Conservation (phyloP, 805 yeast species). For the Barnettozyma sp. region DNA sequence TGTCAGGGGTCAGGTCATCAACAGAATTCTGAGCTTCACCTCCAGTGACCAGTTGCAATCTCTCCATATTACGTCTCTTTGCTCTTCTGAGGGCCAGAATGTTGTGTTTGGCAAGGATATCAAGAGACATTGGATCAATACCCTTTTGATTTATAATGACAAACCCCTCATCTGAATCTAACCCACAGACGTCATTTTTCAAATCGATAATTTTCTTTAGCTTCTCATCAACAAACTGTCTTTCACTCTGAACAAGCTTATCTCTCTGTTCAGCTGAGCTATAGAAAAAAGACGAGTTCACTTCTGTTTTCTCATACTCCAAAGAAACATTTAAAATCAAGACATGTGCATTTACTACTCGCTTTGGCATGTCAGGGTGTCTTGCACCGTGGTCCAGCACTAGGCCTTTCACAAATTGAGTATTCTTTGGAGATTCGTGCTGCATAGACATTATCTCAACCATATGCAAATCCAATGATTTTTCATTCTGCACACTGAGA, state of each 20-base stretch:
- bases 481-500: constrained; percentile 55
- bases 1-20: constrained; percentile 75
- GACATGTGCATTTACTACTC: constrained; percentile 75
- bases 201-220: constrained; percentile 84
- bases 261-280: constrained; percentile 95
- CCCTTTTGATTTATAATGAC: constrained; percentile 98
- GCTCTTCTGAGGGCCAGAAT: constrained; percentile 96
- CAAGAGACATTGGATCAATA: constrained; percentile 96
- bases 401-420: constrained; percentile 77
- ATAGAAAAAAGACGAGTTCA: constrained; percentile 91
- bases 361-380: constrained; percentile 98
- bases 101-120: constrained; percentile 85
- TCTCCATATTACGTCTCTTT: constrained; percentile 98
- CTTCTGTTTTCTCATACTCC: constrained; percentile 97
- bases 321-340: constrained; percentile 87
- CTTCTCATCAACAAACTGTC: constrained; percentile 91
- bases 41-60: constrained; percentile 91
- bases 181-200: constrained; percentile 85
- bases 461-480: constrained; percentile 85
- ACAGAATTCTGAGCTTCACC: constrained; percentile 98
- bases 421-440: constrained; percentile 78
- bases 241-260: constrained; percentile 85
- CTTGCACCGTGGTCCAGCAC: constrained; percentile 98
- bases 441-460: constrained; percentile 98
- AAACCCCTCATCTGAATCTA: constrained; percentile 66